Evolutionary conservation across 1,284 basidiomycete genomes (phyloP), one percentile per base, ranked within the genome.

Genomic region (Ustilago xerochloae): DNA sequence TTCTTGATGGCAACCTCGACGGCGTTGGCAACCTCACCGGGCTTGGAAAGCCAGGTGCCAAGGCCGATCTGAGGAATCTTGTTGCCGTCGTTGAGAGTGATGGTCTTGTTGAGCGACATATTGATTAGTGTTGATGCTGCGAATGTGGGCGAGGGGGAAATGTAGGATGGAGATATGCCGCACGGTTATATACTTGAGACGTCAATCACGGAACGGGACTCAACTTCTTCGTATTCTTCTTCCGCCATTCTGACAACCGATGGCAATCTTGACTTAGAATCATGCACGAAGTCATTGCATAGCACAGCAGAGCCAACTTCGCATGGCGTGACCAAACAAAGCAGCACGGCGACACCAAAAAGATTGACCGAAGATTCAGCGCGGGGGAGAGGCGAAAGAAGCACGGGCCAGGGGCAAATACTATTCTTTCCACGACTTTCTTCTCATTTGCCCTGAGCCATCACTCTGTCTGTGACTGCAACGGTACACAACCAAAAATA

Each of bases 1-100:
- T 47, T 41, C 54, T 78, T 77, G 38, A 81, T 60, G 22, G 82
- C 80, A 48, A 66, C 38, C 52, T 71, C 70, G 47, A 83, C 77
- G 57, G 92, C 91, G 51, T 88, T 87, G 85, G 90, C 90, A 59
- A 93, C 93, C 84, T 93, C 91, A 26, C 90, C 87, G 16, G 91
- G 90, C 81, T 89, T 87, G 24, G 91, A 91, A 54, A 90, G 87
- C 92, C 92, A 94, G 28, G 92, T 93, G 9, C 92, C 92, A 41
- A 93, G 88, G 46, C 93, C 93, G 78, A 83, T 75, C 58, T 75
- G 75, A 12, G 81, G 81, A 63, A 83, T 82, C 55, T 71, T 71
- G 72, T 81, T 78, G 47, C 81, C 81, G 75, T 81, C 80, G 75
- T 81, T 81, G 46, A 83, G 75, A 5, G 74, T 77, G 47, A 83